Base-by-base conservation (phyloP, 768 basidiomycete genomes). In the Suillus tomentosus region DNA sequence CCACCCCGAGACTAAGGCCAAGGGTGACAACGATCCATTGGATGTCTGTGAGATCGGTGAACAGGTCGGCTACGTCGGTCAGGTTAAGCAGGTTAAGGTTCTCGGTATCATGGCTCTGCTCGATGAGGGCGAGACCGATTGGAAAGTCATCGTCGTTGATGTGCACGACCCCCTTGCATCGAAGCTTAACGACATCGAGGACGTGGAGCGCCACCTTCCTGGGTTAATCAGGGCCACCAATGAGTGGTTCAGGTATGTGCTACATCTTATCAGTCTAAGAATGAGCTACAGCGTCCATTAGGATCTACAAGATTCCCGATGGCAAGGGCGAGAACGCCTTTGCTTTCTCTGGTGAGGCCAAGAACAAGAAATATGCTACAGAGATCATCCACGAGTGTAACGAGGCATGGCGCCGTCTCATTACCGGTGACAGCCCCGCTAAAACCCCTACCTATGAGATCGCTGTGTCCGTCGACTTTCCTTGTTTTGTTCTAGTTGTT, bases 41-140 rank as follows among this genome's bases (percentile, higher is more conserved):
- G 97, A 99, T 78, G 96, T 99, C 69, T 99, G 97, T 79, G 97
- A 99, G 81, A 99, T 99, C 72, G 97, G 97, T 66, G 97, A 99
- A 79, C 93, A 96, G 78, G 92, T 99, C 71, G 97, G 96, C 69
- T 94, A 95, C 78, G 87, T 89, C 67, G 97, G 97, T 63, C 96
- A 99, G 78, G 87, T 99, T 78, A 99, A 99, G 83, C 97, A 98
- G 79, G 97, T 99, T 87, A 99, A 99, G 84, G 92, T 99, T 69
- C 93, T 99, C 73, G 97, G 97, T 66, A 96, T 99, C 87, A 99
- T 99, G 96, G 97, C 97, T 64, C 85, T 99, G 64, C 89, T 99
- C 69, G 97, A 99, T 75, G 97, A 99, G 77, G 97, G 97, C 72
- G 97, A 99, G 83, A 99, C 97, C 69, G 97, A 99, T 83, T 99